A percentile compares a stretch with the other conserved stretches of the same genome.
Conservation (phyloP, 225 moss, liverwort and hornwort genomes). For the Sphagnum contortum region DNA sequence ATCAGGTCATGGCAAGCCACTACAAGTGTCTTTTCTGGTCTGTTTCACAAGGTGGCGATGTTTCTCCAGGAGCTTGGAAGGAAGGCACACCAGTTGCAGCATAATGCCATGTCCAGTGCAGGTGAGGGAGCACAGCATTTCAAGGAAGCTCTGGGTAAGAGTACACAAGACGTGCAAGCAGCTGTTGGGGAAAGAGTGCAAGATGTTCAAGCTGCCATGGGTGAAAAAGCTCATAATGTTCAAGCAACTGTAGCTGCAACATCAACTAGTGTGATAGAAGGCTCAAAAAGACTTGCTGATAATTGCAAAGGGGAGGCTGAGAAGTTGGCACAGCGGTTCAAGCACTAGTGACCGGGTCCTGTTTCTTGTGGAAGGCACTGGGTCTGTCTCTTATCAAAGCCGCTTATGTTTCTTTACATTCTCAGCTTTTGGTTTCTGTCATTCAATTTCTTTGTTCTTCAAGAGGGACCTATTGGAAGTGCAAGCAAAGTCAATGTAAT, state of each 20-base stretch:
- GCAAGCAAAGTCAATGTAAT: no score
- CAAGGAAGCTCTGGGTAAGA: background rate
- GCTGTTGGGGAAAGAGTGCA: background rate
- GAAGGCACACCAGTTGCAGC: slow-evolving; percentile 16
- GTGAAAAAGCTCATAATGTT: slow-evolving; percentile 1
- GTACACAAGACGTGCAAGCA: background rate
- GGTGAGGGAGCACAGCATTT: slow-evolving; percentile 16
- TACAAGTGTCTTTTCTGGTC: slow-evolving; percentile 2
- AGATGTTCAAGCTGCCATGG: slow-evolving; percentile 3
- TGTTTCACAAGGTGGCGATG: slow-evolving; percentile 10
- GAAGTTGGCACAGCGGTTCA: slow-evolving; percentile 27
- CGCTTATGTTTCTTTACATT: no score
- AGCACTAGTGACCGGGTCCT: background rate
- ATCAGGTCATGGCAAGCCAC: slow-evolving; percentile 15
- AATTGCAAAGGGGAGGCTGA: slow-evolving; percentile 38
- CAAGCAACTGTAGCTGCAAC: slow-evolving; percentile 14
- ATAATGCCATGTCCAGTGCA: slow-evolving; percentile 11
- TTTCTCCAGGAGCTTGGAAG: slow-evolving; percentile 15
- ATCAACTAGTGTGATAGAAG: slow-evolving; percentile 21
- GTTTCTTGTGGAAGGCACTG: no score
- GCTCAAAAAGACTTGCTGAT: slow-evolving; percentile 28
- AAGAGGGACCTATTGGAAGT: no score
- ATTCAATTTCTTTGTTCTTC: no score
- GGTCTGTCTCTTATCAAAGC: background rate
- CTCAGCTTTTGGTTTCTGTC: no score